Evolutionary conservation across 2,329 filamentous ascomycete genomes (phyloP), one percentile per base, ranked within the genome.

Genomic region (Exophiala alcalophila): DNA sequence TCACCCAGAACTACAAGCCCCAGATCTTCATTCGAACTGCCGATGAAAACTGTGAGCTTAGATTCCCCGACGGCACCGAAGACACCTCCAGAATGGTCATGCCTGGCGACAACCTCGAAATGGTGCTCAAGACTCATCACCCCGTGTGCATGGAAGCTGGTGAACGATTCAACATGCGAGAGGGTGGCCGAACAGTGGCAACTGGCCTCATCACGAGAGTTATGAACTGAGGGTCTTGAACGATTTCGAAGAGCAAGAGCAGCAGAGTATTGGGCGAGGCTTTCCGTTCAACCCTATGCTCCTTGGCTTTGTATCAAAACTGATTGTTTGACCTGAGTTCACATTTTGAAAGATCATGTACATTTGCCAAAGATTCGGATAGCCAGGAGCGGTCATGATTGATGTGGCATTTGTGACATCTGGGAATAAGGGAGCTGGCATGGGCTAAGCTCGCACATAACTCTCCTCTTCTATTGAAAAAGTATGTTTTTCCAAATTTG

Each of bases 71-170:
- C 60, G 86, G 84, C 51, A 84, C 77, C 51, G 82, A 84, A 66
- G 83, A 91, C 59, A 69, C 75, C 53, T 72, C 71, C 67, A 90
- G 87, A 77, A 85, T 89, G 74, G 83, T 96, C 69, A 94, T 95
- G 89, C 92, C 92, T 38, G 92, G 92, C 68, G 92, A 98, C 79
- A 98, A 98, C 71, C 81, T 95, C 57, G 92, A 98, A 77, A 96
- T 98, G 90, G 73, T 92, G 54, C 85, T 89, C 66, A 80, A 84
- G 60, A 82, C 95, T 63, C 80, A 88, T 70, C 75, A 85, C 69
- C 87, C 91, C 52, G 80, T 94, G 61, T 91, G 91, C 47, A 71
- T 96, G 53, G 92, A 98, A 74, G 73, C 80, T 52, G 91, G 92
- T 59, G 88, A 96, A 76, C 86, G 92, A 61, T 92, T 98, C 80